Base-by-base conservation (phyloP, 805 yeast species). In the Barnettozyma salicaria region DNA sequence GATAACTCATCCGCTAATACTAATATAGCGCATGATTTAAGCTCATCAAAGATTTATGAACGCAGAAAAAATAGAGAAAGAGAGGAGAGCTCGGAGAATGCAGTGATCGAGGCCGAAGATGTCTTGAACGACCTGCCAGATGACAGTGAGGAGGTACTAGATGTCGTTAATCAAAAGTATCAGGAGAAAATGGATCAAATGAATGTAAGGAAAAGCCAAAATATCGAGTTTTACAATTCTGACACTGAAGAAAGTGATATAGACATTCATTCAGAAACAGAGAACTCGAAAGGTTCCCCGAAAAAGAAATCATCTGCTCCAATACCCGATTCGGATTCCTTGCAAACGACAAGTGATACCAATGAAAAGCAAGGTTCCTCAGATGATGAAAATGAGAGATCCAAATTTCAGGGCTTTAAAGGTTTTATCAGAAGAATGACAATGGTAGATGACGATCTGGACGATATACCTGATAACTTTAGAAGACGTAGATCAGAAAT, bases 41-140 rank as follows among this genome's bases (percentile, higher is more conserved):
- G 41, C 1, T 38, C 48, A 1, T 49, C 58, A 2, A 49, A 39
- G 35, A 43, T 52, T 19, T 51, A 37, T 21, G 50, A 49, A 19
- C 39, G 58, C 30, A 43, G 52, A 33, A 45, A 43, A 39, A 42
- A 40, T 11, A 49, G 46, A 29, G 36, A 43, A 10, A 47, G 43
- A 21, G 35, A 43, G 7, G 40, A 41, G 6, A 27, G 29, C 19
- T 16, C 21, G 8, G 42, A 48, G 19, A 40, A 37, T n/a, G 17
- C 18, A 5, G 35, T 36, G 14, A 33, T 37, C 2, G 39, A 34
- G 19, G 41, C 40, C 5, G 29, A 34, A 3, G 39, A 31, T 19
- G 43, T 28, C 12, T 39, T 20, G 8, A 38, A 41, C 13, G 19
- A 32, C 3, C 25, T 28, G 7, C 33, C 21, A 7, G 32, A 28